Base-by-base conservation (phyloP, 441 rosid genomes). In the Lagerstroemia fauriei region DNA sequence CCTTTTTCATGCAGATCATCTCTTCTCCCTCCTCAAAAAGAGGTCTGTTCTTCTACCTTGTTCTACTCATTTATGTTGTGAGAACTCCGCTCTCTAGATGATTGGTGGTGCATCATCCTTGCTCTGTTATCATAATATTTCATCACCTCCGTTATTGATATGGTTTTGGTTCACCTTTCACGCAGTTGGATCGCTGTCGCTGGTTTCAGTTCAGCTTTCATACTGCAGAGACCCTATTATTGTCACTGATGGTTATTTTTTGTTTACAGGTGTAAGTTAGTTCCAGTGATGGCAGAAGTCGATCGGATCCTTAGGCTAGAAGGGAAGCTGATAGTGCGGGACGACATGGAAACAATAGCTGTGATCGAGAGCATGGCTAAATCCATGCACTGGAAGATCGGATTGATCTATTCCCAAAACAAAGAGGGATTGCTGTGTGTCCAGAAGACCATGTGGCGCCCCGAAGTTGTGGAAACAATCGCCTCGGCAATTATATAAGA, bases 1-100 rank as follows among this genome's bases (percentile, higher is more conserved):
- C 61, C 63, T 73, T 29, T 48, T 78, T 79, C 84, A 47, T 11
- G 90, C 83, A 13, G 91, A 91, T 79, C 76, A 89, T 90, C 78
- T 82, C 56, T 82, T 82, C 69, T 78, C 84, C 69, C 56, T 47
- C 32, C 77, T 78, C 47, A 82, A 72, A 51, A 82, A 77, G 81
- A 82, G 84, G 84, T 82, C 29, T 5, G 29, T 82, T 72, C 48
- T 78, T n/a, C 31, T 61, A 24, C 68, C n/a, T 34, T 65, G 1
- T 4, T 34, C 34, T 18, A 31, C 73, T 31, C 7, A 4, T 31
- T 69, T 9, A 18, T 69, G 34, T 34, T 18, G 18, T 17, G 46
- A 69, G 17, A 20, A 16, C 20, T 16, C 22, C 6, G 11, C 59
- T 53, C 4, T 51, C 59, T 53, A 16, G 59, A 20, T 17, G 20